A percentile compares a stretch with the other conserved stretches of the same genome.
Conservation (phyloP, 202 grass and related monocot species). For the Schoenoplectus tabernaemontani region DNA sequence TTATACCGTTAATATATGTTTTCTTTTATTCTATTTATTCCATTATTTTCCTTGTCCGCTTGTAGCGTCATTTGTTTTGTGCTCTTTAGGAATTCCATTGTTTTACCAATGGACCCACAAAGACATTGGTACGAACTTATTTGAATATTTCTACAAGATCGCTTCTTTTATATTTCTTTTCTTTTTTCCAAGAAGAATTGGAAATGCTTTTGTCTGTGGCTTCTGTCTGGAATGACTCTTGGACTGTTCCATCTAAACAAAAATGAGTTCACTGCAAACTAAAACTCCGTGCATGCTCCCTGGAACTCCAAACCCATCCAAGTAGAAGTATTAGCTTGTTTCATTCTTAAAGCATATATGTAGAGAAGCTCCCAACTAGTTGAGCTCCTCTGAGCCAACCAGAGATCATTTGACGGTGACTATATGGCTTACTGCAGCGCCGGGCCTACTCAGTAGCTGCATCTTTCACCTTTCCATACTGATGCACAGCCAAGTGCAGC, state of each 20-base stretch:
- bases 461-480: conserved; percentile 49
- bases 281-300: not conserved
- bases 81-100: not conserved
- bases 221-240: not conserved
- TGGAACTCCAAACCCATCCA: not conserved
- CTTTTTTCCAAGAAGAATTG: not conserved
- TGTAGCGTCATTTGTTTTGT: not conserved
- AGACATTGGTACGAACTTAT: not conserved
- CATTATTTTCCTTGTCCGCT: not conserved
- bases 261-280: too few relatives aligned
- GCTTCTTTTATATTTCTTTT: not conserved
- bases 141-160: not conserved
- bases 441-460: not conserved
- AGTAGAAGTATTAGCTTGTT: not conserved
- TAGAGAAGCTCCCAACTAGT: not conserved
- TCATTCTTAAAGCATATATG: not conserved
- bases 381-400: not conserved
- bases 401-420: not conserved
- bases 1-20: not conserved
- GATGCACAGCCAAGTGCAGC: conserved; percentile 49
- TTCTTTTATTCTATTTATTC: not conserved
- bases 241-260: too few relatives aligned
- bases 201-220: not conserved
- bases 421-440: not conserved
- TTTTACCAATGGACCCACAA: not conserved